Conservation (phyloP, 495 filamentous ascomycete species). For the Penicillium manginii region DNA sequence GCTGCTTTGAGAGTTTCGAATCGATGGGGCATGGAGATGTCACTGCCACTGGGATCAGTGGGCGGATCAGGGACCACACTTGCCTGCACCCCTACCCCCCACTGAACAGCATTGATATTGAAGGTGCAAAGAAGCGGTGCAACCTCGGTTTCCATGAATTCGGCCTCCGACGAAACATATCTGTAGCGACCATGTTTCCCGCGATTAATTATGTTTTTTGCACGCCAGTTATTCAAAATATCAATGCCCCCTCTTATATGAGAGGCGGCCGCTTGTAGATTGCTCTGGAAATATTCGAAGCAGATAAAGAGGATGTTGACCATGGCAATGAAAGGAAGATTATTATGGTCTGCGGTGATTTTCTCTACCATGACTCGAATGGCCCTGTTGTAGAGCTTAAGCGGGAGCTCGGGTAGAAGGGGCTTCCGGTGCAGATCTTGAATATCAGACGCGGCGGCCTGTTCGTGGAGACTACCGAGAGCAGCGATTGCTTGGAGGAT, state of each 20-base stretch:
- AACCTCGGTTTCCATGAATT: constrained; percentile 27
- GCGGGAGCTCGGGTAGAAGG: constrained; percentile 1
- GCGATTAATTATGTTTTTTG: constrained; percentile 1
- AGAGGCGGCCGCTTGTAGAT: constrained; percentile 13
- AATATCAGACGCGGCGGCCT: not conserved
- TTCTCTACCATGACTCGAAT: constrained; percentile 23
- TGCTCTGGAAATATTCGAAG: constrained; percentile 26
- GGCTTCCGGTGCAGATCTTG: not conserved
- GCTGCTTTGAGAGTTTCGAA: constrained; percentile 20
- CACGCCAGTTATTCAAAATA: constrained; percentile 22
- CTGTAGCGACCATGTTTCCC: not conserved
- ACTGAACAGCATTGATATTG: constrained; percentile 19
- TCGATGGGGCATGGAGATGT: constrained; percentile 4
- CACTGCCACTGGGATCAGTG: constrained; percentile 2
- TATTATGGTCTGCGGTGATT: constrained; percentile 1
- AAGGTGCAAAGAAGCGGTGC: constrained; percentile 22
- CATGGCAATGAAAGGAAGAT: constrained; percentile 16
- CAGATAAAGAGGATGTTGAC: constrained; percentile 25
- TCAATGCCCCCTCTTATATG: constrained; percentile 25
- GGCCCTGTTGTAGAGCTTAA: constrained; percentile 24
- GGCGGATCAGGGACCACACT: constrained; percentile 17
- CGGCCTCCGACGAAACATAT: constrained; percentile 16
- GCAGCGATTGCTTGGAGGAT: constrained; percentile 67
- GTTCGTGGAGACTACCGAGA: constrained; percentile 63
- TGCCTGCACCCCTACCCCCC: not conserved